A percentile compares a stretch with the other conserved stretches of the same genome.
Conservation (phyloP, 495 filamentous ascomycete species). For the Podospora didyma region DNA sequence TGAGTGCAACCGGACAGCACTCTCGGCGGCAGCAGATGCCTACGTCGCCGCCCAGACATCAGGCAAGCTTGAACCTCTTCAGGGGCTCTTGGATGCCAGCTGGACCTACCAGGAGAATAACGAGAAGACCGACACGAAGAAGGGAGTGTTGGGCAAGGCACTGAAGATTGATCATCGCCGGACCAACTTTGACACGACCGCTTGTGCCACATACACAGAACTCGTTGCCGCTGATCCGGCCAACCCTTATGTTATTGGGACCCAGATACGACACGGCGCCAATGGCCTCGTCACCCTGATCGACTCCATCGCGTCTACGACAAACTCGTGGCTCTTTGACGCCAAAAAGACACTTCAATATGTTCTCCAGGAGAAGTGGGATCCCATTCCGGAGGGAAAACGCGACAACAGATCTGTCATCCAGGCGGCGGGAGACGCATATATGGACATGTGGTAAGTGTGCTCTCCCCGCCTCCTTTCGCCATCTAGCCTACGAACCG, state of each 20-base stretch:
- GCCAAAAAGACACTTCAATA: conserved; percentile 34
- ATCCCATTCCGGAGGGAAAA: conserved; percentile 28
- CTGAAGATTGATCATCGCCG: conserved; percentile 29
- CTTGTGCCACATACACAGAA: conserved; percentile 37
- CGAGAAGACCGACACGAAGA: conserved; percentile 22
- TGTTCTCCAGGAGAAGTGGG: conserved; percentile 35
- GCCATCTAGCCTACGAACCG: too few relatives aligned
- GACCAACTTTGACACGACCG: conserved; percentile 26
- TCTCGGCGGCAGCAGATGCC: conserved; percentile 37
- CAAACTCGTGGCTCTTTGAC: conserved; percentile 39
- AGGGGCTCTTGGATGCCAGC: conserved; percentile 7
- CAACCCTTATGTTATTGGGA: conserved; percentile 39
- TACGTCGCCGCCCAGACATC: conserved; percentile 39
- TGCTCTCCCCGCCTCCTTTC: too few relatives aligned
- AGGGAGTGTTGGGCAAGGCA: conserved; percentile 24
- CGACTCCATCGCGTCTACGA: conserved; percentile 37
- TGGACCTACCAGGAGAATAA: conserved; percentile 27
- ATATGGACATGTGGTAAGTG: conserved; percentile 36
- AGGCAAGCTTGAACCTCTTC: conserved; percentile 21
- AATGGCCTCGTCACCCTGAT: conserved; percentile 28
- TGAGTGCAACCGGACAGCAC: conserved; percentile 15
- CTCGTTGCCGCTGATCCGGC: conserved; percentile 29
- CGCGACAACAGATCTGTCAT: conserved; percentile 25
- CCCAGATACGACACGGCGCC: conserved; percentile 28
- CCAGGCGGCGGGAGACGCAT: conserved; percentile 35